These are phyloP conservation scores for Pseudocercospora musae DNA, from an alignment of 2,329 filamentous ascomycete species.

Conservation along the genomic window DNA sequence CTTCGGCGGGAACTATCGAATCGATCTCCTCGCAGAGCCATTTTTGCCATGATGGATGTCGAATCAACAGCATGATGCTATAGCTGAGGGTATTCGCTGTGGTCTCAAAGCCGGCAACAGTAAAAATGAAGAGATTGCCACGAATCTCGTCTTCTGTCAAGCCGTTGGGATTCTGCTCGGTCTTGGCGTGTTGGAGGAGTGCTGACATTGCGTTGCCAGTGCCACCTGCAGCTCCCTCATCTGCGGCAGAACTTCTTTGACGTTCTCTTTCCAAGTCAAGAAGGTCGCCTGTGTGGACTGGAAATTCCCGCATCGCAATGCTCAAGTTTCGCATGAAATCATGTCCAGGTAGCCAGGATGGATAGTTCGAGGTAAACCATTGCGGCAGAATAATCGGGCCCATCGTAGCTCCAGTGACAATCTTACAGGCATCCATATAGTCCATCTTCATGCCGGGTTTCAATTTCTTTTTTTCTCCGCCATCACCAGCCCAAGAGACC, in stretches of 20 bases:
- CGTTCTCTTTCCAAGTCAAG: slow-evolving; percentile 26
- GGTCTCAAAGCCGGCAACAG: slow-evolving; percentile 48
- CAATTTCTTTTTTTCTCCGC: slow-evolving; percentile 12
- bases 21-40: slow-evolving; percentile 53
- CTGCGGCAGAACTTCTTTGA: neutral
- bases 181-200: slow-evolving; percentile 25
- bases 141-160: slow-evolving; percentile 41
- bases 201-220: slow-evolving; percentile 31
- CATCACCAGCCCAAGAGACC: neutral
- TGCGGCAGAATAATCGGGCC: slow-evolving; percentile 28
- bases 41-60: slow-evolving; percentile 49
- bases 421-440: slow-evolving; percentile 31
- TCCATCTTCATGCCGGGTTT: slow-evolving; percentile 32
- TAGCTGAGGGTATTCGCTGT: slow-evolving; percentile 52
- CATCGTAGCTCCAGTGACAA: slow-evolving; percentile 23
- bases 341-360: slow-evolving; percentile 25
- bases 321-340: slow-evolving; percentile 17
- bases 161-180: slow-evolving; percentile 11
- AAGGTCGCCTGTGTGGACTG: slow-evolving; percentile 23
- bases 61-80: slow-evolving; percentile 46
- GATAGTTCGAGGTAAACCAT: slow-evolving; percentile 28
- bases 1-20: slow-evolving; percentile 31
- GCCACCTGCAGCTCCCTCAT: slow-evolving; percentile 1
- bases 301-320: slow-evolving; percentile 28
- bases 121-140: slow-evolving; percentile 50